These are phyloP conservation scores for Blastobotrys persicus DNA, from an alignment of 1,139 yeast species.

Conservation along the genomic window DNA sequence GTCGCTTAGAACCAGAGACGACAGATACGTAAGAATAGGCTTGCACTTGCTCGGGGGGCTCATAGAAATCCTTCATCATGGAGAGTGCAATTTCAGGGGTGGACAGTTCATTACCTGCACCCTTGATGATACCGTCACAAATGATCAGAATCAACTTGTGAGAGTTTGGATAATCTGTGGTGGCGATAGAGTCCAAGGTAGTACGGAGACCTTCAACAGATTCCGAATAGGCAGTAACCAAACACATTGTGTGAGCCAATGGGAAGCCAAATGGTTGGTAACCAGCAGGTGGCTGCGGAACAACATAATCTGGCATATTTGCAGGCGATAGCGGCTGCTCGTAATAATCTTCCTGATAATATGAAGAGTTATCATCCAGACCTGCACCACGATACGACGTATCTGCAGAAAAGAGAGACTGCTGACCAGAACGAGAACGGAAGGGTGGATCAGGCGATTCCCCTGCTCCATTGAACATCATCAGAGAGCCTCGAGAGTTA, in stretches of 20 bases:
- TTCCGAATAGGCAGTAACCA: constrained; percentile 95
- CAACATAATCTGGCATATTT: constrained; percentile 59
- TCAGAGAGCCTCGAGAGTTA: constrained; percentile 31
- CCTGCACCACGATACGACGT: constrained; percentile 32
- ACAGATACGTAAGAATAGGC: constrained; percentile 33
- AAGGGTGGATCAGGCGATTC: constrained; percentile 21
- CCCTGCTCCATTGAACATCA: constrained; percentile 21
- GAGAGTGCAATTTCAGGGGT: constrained; percentile 37
- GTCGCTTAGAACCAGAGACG: constrained; percentile 34
- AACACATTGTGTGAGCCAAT: constrained; percentile 73
- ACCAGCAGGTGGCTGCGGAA: constrained; percentile 88
- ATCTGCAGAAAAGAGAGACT: constrained; percentile 28
- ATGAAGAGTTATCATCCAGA: constrained; percentile 19
- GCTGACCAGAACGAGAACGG: constrained; percentile 14
- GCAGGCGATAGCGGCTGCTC: constrained; percentile 16
- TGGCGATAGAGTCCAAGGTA: constrained; percentile 85
- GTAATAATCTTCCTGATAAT: constrained; percentile 20
- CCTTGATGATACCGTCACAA: constrained; percentile 93
- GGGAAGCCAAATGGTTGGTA: constrained; percentile 90
- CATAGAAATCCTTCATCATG: constrained; percentile 59
- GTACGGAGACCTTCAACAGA: constrained; percentile 82
- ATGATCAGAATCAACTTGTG: constrained; percentile 81
- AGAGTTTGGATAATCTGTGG: constrained; percentile 92
- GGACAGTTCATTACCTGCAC: constrained; percentile 57
- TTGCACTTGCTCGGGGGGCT: constrained; percentile 29